Percentiles rank a stretch among this genome's conserved stretches.
Evolutionary conservation across 1,284 basidiomycete species (phyloP).

Genomic region (Puccinia triticina): DNA sequence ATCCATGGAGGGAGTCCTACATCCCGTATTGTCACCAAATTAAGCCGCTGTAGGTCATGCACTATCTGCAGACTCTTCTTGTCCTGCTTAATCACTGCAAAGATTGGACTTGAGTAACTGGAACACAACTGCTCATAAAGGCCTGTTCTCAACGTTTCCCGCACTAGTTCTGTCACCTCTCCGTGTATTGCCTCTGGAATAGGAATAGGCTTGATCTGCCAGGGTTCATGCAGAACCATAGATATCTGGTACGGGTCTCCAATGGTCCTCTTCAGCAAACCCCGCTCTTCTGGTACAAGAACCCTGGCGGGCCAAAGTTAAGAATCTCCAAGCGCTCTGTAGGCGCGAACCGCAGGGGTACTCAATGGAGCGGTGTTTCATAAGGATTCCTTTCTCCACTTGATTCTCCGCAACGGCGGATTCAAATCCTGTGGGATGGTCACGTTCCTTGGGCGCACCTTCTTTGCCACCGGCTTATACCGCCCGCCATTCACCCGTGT

Average conservation of each 20-base stretch:
- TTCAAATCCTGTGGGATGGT: slow-evolving; percentile 13
- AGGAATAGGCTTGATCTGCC: slow-evolving; percentile 28
- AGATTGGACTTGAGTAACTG: slow-evolving; percentile 8
- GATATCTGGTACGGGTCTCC: slow-evolving; percentile 19
- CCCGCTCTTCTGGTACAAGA: not conserved
- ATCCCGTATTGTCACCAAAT: slow-evolving; percentile 27
- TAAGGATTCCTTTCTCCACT: slow-evolving; percentile 5
- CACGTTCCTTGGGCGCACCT: slow-evolving; percentile 9
- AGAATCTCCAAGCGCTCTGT: not conserved
- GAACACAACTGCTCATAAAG: slow-evolving; percentile 20
- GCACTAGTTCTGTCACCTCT: no score
- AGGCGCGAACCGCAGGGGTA: not conserved
- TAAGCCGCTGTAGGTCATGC: slow-evolving; percentile 24
- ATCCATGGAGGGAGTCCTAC: not conserved
- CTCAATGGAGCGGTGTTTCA: not conserved
- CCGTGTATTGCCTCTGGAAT: not conserved
- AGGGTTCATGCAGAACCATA: slow-evolving; percentile 3
- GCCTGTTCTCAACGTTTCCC: not conserved
- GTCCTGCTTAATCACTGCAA: slow-evolving; percentile 3
- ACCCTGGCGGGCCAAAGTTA: slow-evolving; percentile 14
- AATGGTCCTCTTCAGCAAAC: not conserved
- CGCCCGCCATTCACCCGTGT: no score
- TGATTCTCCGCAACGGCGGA: not conserved
- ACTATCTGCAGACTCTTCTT: slow-evolving; percentile 13
- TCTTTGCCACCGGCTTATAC: no score